Percentiles rank a stretch among this genome's conserved stretches.
phyloP scores from a whole-genome alignment of 1,284 basidiomycete genomes.

The Phylloboletellus chloephorus region DNA sequence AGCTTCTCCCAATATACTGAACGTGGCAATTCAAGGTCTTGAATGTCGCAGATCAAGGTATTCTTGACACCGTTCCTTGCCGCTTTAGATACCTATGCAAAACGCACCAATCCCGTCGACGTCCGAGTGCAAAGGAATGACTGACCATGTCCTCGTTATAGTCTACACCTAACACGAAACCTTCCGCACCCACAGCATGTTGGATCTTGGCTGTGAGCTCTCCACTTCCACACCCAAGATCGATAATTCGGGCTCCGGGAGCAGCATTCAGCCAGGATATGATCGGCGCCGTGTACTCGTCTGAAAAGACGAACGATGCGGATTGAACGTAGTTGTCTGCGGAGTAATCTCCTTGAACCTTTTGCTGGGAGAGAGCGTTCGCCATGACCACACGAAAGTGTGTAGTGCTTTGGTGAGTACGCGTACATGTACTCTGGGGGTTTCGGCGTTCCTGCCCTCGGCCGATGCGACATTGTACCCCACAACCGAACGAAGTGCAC shows the following conservation, averaged over 20 bases:
- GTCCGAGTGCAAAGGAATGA: slow-evolving; percentile 4
- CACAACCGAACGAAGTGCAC: neutral
- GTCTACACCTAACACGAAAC: slow-evolving; percentile 65
- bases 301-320: slow-evolving; percentile 71
- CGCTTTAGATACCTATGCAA: slow-evolving; percentile 53
- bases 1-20: slow-evolving; percentile 18
- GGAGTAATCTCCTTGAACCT: slow-evolving; percentile 36
- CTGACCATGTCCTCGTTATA: slow-evolving; percentile 68
- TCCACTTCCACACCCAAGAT: slow-evolving; percentile 81
- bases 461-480: slow-evolving; percentile 17
- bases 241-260: slow-evolving; percentile 66
- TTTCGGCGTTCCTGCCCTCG: slow-evolving; percentile 21
- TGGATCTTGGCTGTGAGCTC: slow-evolving; percentile 63
- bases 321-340: slow-evolving; percentile 53
- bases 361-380: neutral
- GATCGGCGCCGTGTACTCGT: slow-evolving; percentile 56
- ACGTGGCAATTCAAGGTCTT: slow-evolving; percentile 38
- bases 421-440: slow-evolving; percentile 11
- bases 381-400: slow-evolving; percentile 9
- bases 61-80: slow-evolving; percentile 42
- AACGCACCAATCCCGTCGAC: neutral
- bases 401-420: neutral
- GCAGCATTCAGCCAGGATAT: slow-evolving; percentile 56
- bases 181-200: slow-evolving; percentile 46
- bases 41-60: slow-evolving; percentile 48